A percentile compares a stretch with the other conserved stretches of the same genome.
These are phyloP conservation scores for Paxillus ammoniavirescens DNA, from an alignment of 768 basidiomycete species.

Conservation along the genomic window DNA sequence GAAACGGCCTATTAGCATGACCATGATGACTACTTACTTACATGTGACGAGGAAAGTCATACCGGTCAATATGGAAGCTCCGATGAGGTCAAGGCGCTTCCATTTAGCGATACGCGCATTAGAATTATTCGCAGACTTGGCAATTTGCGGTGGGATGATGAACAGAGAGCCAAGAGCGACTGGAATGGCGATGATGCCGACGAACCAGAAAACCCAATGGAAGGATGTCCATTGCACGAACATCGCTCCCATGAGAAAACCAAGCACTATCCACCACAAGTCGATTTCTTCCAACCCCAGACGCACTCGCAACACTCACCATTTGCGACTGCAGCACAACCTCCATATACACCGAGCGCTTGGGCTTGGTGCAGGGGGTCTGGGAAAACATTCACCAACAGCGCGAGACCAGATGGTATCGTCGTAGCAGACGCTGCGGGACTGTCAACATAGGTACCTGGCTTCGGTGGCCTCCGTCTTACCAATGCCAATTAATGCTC, in stretches of 20 bases:
- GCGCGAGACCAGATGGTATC: conserved; percentile 41
- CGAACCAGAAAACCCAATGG: conserved; percentile 52
- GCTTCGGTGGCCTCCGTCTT: not conserved
- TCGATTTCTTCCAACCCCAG: not conserved
- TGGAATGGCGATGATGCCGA: conserved; percentile 37
- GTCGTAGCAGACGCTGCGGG: conserved; percentile 40
- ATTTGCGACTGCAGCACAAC: conserved; percentile 41
- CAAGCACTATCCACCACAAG: conserved; percentile 24
- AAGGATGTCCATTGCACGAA: conserved; percentile 34
- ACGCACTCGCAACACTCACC: conserved; percentile 22
- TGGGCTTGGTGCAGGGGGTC: conserved; percentile 39
- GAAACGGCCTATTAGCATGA: not conserved
- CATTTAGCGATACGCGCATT: conserved; percentile 15
- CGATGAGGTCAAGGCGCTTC: conserved; percentile 37
- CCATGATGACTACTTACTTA: too few relatives aligned
- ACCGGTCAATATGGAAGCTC: conserved; percentile 40
- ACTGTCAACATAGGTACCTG: not conserved
- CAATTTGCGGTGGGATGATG: conserved; percentile 31
- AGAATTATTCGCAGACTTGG: not conserved
- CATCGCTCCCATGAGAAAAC: conserved; percentile 38
- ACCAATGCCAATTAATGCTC: conserved; percentile 46
- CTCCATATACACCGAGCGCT: conserved; percentile 45
- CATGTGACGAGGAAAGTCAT: conserved; percentile 4
- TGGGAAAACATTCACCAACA: conserved; percentile 28
- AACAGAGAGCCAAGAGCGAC: conserved; percentile 32